A percentile compares a stretch with the other conserved stretches of the same genome.
Conservation (phyloP, 1,139 yeast genomes). For the Schizosaccharomyces versatilis region DNA sequence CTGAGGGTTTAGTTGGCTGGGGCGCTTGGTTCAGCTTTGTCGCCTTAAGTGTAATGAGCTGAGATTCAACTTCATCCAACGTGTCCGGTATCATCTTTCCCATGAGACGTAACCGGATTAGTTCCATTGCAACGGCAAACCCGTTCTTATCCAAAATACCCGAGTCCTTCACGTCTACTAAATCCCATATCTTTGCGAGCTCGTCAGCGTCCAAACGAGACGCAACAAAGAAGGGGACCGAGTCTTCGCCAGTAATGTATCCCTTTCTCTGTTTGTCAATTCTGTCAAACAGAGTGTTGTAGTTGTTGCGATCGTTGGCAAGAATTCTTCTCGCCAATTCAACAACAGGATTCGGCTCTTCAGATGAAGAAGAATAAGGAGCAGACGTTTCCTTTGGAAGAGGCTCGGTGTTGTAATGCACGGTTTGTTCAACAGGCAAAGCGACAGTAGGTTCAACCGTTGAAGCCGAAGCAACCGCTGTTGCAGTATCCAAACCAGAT, state of each 20-base stretch:
- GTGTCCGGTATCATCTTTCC: conserved; percentile 25
- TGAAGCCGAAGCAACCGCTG: too few species aligned
- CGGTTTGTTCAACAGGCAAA: too few species aligned
- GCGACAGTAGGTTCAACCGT: too few species aligned
- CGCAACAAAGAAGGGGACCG: conserved; percentile 72
- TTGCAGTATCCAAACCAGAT: too few species aligned
- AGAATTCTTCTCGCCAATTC: neutral
- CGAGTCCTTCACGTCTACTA: conserved; percentile 71
- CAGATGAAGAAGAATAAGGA: too few species aligned
- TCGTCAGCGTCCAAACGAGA: conserved; percentile 70
- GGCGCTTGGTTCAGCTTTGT: too few species aligned
- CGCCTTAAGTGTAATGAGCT: too few species aligned
- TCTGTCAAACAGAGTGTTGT: neutral
- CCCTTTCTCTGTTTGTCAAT: conserved; percentile 5
- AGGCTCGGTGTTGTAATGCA: too few species aligned
- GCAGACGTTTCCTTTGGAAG: too few species aligned
- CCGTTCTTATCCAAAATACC: conserved; percentile 65
- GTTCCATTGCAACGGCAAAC: conserved; percentile 80
- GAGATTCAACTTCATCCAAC: too few species aligned
- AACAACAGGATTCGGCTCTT: too few species aligned
- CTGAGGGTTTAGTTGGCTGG: too few species aligned
- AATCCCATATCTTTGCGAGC: conserved; percentile 82
- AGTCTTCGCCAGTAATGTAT: conserved; percentile 24
- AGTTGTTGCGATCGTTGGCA: neutral
- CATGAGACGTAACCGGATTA: conserved; percentile 61